Percentiles rank a stretch among this genome's conserved stretches.
These are phyloP conservation scores for Rosa multiflora DNA, from an alignment of 306 rosid species.

Conservation along the genomic window DNA sequence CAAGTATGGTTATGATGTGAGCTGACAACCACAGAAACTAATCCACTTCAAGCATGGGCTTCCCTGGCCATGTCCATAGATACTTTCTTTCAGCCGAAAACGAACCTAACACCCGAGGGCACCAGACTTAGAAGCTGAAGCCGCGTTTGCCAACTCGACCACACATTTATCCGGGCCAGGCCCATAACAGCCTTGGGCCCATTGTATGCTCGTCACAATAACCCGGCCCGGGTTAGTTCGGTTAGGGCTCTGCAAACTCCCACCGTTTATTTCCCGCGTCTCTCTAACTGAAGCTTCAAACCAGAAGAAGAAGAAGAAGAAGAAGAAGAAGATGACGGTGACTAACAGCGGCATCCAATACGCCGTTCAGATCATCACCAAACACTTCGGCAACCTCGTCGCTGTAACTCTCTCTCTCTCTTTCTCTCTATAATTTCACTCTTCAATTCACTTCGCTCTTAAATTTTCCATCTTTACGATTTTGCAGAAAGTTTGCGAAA, in stretches of 20 bases:
- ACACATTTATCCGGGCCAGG: too few species aligned
- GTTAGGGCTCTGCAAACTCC: not conserved
- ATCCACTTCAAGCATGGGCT: too few species aligned
- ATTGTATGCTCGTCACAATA: too few species aligned
- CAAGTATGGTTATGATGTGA: too few species aligned
- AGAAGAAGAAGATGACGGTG: conserved; percentile 36
- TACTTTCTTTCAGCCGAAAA: too few species aligned
- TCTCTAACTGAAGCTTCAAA: not conserved
- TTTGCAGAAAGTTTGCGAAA: conserved; percentile 82
- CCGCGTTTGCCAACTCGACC: too few species aligned
- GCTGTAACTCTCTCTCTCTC: conserved; percentile 44
- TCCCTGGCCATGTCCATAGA: too few species aligned
- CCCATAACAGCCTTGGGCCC: too few species aligned
- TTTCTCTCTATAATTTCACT: not conserved
- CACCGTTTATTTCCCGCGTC: conserved; percentile 18
- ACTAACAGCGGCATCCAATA: conserved; percentile 60
- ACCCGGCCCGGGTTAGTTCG: not conserved
- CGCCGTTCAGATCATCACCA: conserved; percentile 68
- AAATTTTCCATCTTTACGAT: not conserved
- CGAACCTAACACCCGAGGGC: too few species aligned
- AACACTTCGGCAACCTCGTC: conserved; percentile 81
- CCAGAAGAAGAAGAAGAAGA: not conserved
- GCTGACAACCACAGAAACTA: too few species aligned
- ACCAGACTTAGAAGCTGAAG: too few species aligned
- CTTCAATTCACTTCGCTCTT: not conserved